Percentiles rank a stretch among this genome's conserved stretches.
phyloP scores from a whole-genome alignment of 371 early-diverging fungal species.

The Gilbertella persicaria region DNA sequence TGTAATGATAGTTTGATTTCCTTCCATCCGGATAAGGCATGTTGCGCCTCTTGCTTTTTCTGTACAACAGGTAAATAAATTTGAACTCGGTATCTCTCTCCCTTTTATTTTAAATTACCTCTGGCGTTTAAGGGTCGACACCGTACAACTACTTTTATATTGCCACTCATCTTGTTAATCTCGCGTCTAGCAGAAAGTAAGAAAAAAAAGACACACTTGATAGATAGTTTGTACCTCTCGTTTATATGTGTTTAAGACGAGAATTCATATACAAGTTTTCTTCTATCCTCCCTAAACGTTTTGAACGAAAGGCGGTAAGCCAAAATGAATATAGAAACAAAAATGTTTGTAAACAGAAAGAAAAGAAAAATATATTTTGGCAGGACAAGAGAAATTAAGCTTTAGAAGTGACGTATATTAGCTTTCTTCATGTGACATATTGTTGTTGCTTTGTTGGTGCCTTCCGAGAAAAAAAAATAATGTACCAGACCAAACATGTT shows the following conservation, averaged over 20 bases:
- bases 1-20: conserved; percentile 66
- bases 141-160: conserved; percentile 81
- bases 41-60: conserved; percentile 62
- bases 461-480: no score
- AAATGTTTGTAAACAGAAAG: no score
- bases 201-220: no score
- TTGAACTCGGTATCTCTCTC: background rate
- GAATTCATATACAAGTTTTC: background rate
- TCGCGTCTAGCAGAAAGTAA: background rate
- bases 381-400: no score
- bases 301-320: background rate
- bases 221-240: background rate
- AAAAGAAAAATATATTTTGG: no score
- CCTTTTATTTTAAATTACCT: conserved; percentile 43
- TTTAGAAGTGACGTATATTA: no score
- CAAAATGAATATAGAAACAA: no score
- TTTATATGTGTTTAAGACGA: no score
- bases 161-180: conserved; percentile 34
- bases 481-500: no score
- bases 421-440: no score
- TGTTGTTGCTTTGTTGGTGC: no score
- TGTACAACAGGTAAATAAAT: conserved; percentile 11
- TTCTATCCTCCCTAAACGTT: conserved; percentile 7
- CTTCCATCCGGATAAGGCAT: conserved; percentile 64
- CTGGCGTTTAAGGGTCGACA: conserved; percentile 77